Conservation (phyloP, 108 stramenopile species). For the Discostella pseudostelligera region DNA sequence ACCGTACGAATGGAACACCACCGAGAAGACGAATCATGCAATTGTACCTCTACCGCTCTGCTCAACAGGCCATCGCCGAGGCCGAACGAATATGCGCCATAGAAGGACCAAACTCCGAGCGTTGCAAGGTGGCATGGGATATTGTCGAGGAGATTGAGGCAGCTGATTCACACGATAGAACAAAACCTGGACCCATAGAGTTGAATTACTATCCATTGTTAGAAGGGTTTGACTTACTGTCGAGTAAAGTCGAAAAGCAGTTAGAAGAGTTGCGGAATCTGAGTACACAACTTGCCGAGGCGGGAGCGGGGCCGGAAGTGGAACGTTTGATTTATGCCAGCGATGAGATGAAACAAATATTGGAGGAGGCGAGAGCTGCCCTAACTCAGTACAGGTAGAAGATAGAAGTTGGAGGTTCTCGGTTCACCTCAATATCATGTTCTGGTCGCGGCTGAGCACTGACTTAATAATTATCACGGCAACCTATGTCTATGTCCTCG, state of each 20-base stretch:
- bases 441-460: too few species aligned
- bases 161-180: constrained; percentile 45
- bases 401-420: background rate
- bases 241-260: constrained; percentile 50
- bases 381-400: constrained; percentile 1
- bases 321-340: constrained; percentile 37
- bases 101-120: constrained; percentile 32
- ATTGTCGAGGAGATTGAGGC: constrained; percentile 68
- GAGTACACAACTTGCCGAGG: constrained; percentile 41
- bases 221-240: constrained; percentile 42
- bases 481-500: too few species aligned
- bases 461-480: too few species aligned
- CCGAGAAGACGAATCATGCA: background rate
- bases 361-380: constrained; percentile 30
- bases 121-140: constrained; percentile 58
- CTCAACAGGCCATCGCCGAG: constrained; percentile 53
- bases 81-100: constrained; percentile 47
- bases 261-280: constrained; percentile 52
- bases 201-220: constrained; percentile 43
- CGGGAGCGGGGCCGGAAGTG: constrained; percentile 45
- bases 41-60: constrained; percentile 40
- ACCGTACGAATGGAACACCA: background rate
- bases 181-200: constrained; percentile 6
- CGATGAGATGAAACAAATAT: constrained; percentile 49
- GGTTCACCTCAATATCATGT: background rate